These are phyloP conservation scores for Diaporthe citrichinensis DNA, from an alignment of 2,329 filamentous ascomycete species.

Conservation along the genomic window DNA sequence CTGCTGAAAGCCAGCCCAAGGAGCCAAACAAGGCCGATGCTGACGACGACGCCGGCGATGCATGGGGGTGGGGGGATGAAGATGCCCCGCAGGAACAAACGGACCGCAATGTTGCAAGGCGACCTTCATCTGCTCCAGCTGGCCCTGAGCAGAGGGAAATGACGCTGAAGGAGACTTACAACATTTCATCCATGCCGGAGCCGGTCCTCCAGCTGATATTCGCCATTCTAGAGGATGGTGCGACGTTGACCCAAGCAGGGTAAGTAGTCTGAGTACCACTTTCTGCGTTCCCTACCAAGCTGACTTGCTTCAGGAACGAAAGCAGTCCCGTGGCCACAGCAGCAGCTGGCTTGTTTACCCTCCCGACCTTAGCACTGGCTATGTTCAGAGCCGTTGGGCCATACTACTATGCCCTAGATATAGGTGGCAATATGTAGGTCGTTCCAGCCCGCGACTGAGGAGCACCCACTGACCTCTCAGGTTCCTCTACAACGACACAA, in stretches of 20 bases:
- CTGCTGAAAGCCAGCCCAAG: constrained; percentile 44
- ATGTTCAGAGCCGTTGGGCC: constrained; percentile 84
- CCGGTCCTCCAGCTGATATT: constrained; percentile 78
- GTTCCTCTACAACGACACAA: constrained; percentile 78
- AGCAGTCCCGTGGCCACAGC: constrained; percentile 75
- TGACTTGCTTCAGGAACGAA: constrained; percentile 53
- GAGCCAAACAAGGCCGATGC: constrained; percentile 39
- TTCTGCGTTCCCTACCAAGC: background rate
- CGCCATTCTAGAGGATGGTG: constrained; percentile 71
- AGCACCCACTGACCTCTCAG: constrained; percentile 50
- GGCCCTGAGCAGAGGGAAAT: constrained; percentile 71
- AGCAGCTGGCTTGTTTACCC: constrained; percentile 76
- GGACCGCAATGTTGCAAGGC: constrained; percentile 41
- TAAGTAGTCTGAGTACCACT: constrained; percentile 43
- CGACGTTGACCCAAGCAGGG: constrained; percentile 68
- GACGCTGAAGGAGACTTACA: constrained; percentile 87
- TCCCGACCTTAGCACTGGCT: constrained; percentile 81
- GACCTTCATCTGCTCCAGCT: constrained; percentile 42
- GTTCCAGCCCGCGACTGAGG: background rate
- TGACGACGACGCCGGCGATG: constrained; percentile 69
- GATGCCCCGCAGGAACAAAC: constrained; percentile 59
- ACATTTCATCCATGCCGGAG: constrained; percentile 88
- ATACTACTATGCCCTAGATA: constrained; percentile 77
- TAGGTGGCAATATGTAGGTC: constrained; percentile 75
- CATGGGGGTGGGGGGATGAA: constrained; percentile 89